phyloP scores from a whole-genome alignment of 345 rosid genomes.

The Iberis pinnata region DNA sequence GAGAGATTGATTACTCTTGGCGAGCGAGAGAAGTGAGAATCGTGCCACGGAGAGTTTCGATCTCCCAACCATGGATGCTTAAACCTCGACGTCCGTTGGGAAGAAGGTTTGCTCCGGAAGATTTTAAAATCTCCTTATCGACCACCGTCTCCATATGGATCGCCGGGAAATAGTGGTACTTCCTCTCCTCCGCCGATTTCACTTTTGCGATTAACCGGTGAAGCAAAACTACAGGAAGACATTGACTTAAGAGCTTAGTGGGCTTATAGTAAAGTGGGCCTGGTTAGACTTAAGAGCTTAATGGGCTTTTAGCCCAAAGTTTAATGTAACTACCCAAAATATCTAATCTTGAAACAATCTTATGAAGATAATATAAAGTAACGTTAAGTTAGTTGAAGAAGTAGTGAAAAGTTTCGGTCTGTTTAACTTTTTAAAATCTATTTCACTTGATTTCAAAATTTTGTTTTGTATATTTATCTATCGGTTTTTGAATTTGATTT shows the following conservation, averaged over 20 bases:
- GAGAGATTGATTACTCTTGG: constrained; percentile 36
- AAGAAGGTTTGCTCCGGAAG: constrained; percentile 61
- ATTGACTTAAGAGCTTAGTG: constrained; percentile 5
- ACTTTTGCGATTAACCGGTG: neutral
- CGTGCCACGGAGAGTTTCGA: constrained; percentile 59
- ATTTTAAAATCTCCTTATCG: constrained; percentile 59
- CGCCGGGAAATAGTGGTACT: constrained; percentile 1
- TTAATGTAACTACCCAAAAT: too few species aligned
- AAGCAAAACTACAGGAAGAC: neutral
- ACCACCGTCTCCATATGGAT: constrained; percentile 51
- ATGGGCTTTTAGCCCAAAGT: too few species aligned
- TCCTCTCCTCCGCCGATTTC: constrained; percentile 14
- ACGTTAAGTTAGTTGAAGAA: too few species aligned
- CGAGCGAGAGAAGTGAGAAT: constrained; percentile 64
- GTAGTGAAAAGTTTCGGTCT: too few species aligned
- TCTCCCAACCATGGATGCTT: constrained; percentile 72
- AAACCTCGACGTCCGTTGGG: constrained; percentile 58
- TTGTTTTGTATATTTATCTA: too few species aligned
- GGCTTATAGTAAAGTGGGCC: too few species aligned
- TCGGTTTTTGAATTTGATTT: too few species aligned
- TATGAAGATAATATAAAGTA: too few species aligned
- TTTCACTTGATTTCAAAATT: too few species aligned
- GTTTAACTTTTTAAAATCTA: too few species aligned
- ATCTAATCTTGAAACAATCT: too few species aligned
- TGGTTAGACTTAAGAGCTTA: too few species aligned